Evolutionary conservation across 208 protist genomes (phyloP).

Genomic region (Leishmania braziliensis): DNA sequence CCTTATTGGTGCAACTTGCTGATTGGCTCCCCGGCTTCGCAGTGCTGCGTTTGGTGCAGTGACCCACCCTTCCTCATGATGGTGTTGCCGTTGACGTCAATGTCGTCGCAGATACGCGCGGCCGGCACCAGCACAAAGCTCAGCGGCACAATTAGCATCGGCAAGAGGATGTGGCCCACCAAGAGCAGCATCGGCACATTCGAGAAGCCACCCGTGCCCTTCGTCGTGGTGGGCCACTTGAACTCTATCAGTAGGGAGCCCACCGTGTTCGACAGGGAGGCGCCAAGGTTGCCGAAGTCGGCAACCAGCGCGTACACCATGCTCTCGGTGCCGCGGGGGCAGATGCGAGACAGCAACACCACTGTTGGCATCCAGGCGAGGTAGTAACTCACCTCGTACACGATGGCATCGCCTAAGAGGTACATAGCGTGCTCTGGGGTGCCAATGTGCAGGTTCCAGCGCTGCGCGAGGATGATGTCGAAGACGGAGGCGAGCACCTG

Average conservation of each 20-base stretch:
- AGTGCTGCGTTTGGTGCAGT: slow-evolving; percentile 7
- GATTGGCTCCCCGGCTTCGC: slow-evolving; percentile 17
- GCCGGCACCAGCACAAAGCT: slow-evolving; percentile 71
- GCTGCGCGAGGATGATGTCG: slow-evolving; percentile 80
- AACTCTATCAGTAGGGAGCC: slow-evolving; percentile 70
- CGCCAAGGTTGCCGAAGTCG: slow-evolving; percentile 82
- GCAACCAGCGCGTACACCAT: slow-evolving; percentile 87
- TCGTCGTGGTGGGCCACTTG: slow-evolving; percentile 50
- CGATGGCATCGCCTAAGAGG: slow-evolving; percentile 70
- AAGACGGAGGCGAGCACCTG: slow-evolving; percentile 60
- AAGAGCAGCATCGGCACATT: slow-evolving; percentile 73
- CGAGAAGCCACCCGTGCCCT: slow-evolving; percentile 61
- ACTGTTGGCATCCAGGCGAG: slow-evolving; percentile 83
- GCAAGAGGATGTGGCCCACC: slow-evolving; percentile 62
- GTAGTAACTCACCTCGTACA: slow-evolving; percentile 75
- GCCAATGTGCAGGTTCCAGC: slow-evolving; percentile 64
- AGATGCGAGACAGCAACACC: slow-evolving; percentile 82
- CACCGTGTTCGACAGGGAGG: slow-evolving; percentile 46
- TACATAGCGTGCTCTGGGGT: slow-evolving; percentile 75
- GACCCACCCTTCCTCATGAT: slow-evolving; percentile 27
- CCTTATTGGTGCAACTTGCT: slow-evolving; percentile 17
- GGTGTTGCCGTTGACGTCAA: slow-evolving; percentile 51
- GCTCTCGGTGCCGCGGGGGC: slow-evolving; percentile 77
- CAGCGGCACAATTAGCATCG: slow-evolving; percentile 66
- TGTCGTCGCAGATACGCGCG: slow-evolving; percentile 70